Conservation (phyloP, 352 stramenopile genomes). For the Phytopythium oedochilum region DNA sequence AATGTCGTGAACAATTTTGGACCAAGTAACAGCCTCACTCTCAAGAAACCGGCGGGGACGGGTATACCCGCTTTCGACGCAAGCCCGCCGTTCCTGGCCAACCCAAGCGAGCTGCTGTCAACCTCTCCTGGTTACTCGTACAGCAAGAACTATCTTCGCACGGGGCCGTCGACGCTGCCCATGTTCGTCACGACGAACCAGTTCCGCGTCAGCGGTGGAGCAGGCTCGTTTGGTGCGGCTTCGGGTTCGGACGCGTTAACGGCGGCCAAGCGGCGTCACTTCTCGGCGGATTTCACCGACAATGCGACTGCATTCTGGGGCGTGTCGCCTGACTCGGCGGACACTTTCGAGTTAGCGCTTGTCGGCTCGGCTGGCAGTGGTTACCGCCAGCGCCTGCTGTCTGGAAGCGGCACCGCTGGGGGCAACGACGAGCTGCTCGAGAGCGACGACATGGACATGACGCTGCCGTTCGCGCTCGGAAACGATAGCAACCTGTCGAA, state of each 20-base stretch:
- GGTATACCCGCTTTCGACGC: slow-evolving; percentile 28
- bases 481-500: slow-evolving; percentile 28
- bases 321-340: slow-evolving; percentile 58
- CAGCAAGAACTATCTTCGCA: slow-evolving; percentile 58
- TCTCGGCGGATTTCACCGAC: slow-evolving; percentile 65
- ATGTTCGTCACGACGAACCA: slow-evolving; percentile 60
- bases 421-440: slow-evolving; percentile 18
- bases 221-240: not conserved
- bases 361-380: slow-evolving; percentile 16
- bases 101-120: slow-evolving; percentile 61
- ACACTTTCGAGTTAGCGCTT: slow-evolving; percentile 57
- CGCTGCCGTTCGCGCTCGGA: slow-evolving; percentile 67
- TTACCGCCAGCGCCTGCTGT: slow-evolving; percentile 40
- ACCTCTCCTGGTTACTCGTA: slow-evolving; percentile 72
- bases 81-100: slow-evolving; percentile 64
- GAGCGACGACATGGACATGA: slow-evolving; percentile 21
- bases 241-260: not conserved
- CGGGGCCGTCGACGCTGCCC: slow-evolving; percentile 33
- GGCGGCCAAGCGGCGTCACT: slow-evolving; percentile 31
- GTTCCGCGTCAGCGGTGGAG: slow-evolving; percentile 26
- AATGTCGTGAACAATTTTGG: not conserved
- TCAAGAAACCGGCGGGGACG: slow-evolving; percentile 7
- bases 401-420: slow-evolving; percentile 17
- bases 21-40: slow-evolving; percentile 1
- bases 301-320: slow-evolving; percentile 52